Base-by-base conservation (phyloP, 2,329 filamentous ascomycete genomes). In the Botrytis tulipae region DNA sequence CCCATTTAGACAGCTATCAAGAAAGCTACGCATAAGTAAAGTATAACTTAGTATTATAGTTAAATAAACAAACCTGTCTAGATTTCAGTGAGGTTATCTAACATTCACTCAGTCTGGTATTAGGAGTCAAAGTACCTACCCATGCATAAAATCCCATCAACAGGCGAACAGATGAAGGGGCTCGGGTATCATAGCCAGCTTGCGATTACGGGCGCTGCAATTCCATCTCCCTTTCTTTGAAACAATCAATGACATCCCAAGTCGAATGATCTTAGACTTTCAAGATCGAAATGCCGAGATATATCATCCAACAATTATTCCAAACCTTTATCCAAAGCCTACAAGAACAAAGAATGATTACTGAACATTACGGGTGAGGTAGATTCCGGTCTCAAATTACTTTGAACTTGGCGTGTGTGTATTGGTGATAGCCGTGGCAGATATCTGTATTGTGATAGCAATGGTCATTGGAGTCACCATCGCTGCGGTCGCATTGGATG, bases 91-190 rank as follows among this genome's bases (percentile, higher is more conserved):
- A 48, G 29, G 12, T 4, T 35, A 18, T 66, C 61, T 22, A 65
- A 46, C 8, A 25, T 40, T 29, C 8, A 35, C 22, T 9, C 4
- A 3, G 12, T 25, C 7, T 66, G 29, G 46, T 60, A 25, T 66
- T 29, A 57, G 14, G 51, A 57, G 37, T 16, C 14, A 37, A 1
- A n/a, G n/a, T n/a, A n/a, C n/a, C 29, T 35, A 14, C 20, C 20
- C 6, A 32, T n/a, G 25, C 18, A n/a, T 22, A 29, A 35, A n/a
- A n/a, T 37, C 37, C 25, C 35, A 42, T 29, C 9, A 29, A 68
- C 32, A 68, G n/a, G 32, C 65, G 65, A 68, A 42, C 35, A 54
- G 32, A 68, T 68, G 65, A 68, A 68, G 65, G 65, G 65, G 65
- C 25, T 67, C 46, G 44, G 63, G 35, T 54, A 57, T 40, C 46